Base-by-base conservation (phyloP, 345 rosid genomes). In the Eucalyptus regnans region DNA sequence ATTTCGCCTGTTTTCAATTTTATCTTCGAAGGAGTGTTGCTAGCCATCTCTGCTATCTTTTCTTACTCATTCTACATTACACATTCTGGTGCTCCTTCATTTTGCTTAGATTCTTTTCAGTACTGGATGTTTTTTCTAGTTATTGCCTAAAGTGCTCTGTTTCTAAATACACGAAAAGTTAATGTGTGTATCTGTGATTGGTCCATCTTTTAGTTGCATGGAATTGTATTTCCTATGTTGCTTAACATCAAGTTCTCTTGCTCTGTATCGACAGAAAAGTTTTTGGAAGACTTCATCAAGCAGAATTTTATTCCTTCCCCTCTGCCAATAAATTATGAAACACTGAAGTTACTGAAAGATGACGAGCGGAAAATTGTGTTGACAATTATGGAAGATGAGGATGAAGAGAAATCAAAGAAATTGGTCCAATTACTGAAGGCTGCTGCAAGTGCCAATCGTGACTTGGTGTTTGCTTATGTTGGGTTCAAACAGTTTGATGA, bases 371-470 rank as follows among this genome's bases (percentile, higher is more conserved):
- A 98, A 91, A 94, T 97, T 79, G 95, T 96, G 22, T 90, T 98
- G 90, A 91, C 97, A 84, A 92, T 97, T n/a, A 88, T 94, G 90
- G 96, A 93, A 66, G 99, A 98, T 92, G 99, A 96, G 91, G 83
- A 90, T 87, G 97, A 95, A 9, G 97, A 95, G 76, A 93, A 92
- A 83, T 89, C 97, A 33, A 93, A 90, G 86, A 93, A 94, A 66
- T 91, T 98, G 94, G 90, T 91, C 91, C 94, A 93, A 89, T 90
- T 93, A 79, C 86, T 98, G 91, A 98, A 96, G 92, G 97, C 98
- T 90, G 98, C 99, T 90, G 99, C 98, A 90, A 93, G 94, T 90
- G 98, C 99, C 54, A 98, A 98, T 94, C 97, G 96, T 23, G 95
- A 98, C 91, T 91, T 98, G 87, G 95, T 96, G 58, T 98, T 98